phyloP scores from a whole-genome alignment of 176 grass and related monocot species.

The Neostapfia colusana region DNA sequence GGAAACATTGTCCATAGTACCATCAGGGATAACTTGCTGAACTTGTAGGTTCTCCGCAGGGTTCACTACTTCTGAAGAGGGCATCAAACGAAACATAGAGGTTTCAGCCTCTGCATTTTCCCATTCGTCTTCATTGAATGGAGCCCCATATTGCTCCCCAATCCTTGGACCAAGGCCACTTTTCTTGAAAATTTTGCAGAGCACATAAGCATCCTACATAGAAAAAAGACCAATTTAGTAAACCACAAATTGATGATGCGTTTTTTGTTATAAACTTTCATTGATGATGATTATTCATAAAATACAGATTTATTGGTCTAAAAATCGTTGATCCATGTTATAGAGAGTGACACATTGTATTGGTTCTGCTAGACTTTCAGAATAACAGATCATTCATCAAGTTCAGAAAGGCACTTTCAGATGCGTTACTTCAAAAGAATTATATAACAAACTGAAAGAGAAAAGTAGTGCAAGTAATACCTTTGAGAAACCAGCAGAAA shows the following conservation, averaged over 20 bases:
- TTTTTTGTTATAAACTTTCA: not conserved
- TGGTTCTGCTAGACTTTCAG: not conserved
- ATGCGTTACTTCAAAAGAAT: not conserved
- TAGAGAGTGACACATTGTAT: not conserved
- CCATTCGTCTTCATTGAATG: slow-evolving; percentile 87
- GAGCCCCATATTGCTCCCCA: slow-evolving; percentile 92
- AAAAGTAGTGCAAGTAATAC: slow-evolving; percentile 30
- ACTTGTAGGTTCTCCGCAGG: not conserved
- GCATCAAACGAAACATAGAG: slow-evolving; percentile 38
- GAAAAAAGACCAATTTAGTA: not conserved
- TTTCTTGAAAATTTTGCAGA: slow-evolving; percentile 97
- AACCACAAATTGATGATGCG: not conserved
- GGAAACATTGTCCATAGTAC: slow-evolving; percentile 4
- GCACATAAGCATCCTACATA: slow-evolving; percentile 67
- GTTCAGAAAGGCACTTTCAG: not conserved
- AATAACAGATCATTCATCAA: not conserved
- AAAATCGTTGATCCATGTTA: not conserved
- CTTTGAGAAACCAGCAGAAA: slow-evolving; percentile 66
- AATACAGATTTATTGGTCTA: not conserved
- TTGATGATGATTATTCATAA: not conserved
- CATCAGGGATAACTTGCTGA: not conserved
- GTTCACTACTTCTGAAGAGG: slow-evolving; percentile 28
- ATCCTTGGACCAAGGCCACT: slow-evolving; percentile 92
- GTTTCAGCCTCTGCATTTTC: slow-evolving; percentile 49
- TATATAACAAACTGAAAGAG: not conserved